Evolutionary conservation across 768 basidiomycete genomes (phyloP), one percentile per base, ranked within the genome.

Genomic region (Suillus paluster): DNA sequence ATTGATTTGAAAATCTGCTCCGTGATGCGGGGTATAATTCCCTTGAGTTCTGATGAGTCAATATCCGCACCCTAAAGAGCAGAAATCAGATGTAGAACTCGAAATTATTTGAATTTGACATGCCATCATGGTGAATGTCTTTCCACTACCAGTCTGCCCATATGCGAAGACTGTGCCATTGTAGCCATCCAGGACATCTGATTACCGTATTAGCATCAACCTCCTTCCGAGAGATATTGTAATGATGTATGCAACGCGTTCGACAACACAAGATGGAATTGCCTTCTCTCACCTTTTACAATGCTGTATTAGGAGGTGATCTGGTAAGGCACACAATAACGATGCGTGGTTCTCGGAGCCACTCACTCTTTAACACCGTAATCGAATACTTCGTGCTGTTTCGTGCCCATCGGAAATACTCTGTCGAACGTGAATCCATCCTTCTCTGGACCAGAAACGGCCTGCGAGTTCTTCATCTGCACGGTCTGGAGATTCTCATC

Each of bases 91-190:
- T 50, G 36, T 61, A n/a, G 36, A 17, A 71, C 57, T 11, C 10
- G 7, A 55, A 36, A 54, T 36, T 23, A 55, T 23, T 33, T n/a
- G 42, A 57, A 48, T 49, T 57, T 21, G 11, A 61, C 82, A 63
- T 66, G 89, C 97, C 97, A 99, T 99, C 97, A 99, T 99, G 23
- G 97, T 96, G 76, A 95, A 97, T 1, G 94, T 95, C 79, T 99
- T 99, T 61, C 97, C 97, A 66, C 92, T 95, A 66, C 92, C 93
- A 2, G 97, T 98, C 75, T 98, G 97, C 41, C 97, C 97, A 77
- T 99, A 99, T 56, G 97, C 97, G 66, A 99, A 86, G 59, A 99
- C 91, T 12, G 95, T 98, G 55, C 97, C 97, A 69, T 99, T 99
- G 80, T 99, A 99, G 27, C 97, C 97, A 77, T 94, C 92, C 73